Evolutionary conservation across 2,329 filamentous ascomycete species (phyloP).

Genomic region (Colletotrichum cereale): DNA sequence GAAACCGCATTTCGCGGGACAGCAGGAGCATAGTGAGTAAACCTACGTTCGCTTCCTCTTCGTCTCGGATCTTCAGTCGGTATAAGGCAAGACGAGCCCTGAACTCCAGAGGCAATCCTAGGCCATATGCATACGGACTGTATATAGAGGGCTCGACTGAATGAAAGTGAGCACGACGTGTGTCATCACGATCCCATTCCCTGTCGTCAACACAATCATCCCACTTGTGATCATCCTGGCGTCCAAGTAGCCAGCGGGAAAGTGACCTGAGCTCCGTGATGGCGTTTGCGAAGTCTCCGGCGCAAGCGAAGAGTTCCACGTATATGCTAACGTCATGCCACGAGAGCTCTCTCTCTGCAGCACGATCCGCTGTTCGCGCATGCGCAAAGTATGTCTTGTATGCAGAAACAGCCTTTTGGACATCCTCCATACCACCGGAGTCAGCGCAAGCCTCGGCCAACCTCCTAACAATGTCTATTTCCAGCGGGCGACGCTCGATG

Average conservation of each 20-base stretch:
- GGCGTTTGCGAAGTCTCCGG: constrained; percentile 73
- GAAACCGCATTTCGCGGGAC: constrained; percentile 17
- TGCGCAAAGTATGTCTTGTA: constrained; percentile 63
- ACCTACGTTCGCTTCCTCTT: constrained; percentile 80
- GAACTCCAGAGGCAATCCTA: constrained; percentile 82
- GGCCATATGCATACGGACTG: constrained; percentile 73
- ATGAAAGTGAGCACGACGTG: constrained; percentile 72
- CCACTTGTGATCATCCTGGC: constrained; percentile 82
- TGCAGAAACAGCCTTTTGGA: constrained; percentile 58
- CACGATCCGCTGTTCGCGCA: constrained; percentile 47
- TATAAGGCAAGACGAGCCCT: constrained; percentile 87
- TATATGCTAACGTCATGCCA: constrained; percentile 93
- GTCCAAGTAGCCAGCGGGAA: constrained; percentile 85
- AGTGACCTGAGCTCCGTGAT: constrained; percentile 78
- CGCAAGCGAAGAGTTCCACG: constrained; percentile 80
- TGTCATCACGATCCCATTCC: constrained; percentile 86
- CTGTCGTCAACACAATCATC: constrained; percentile 78
- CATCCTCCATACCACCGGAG: constrained; percentile 59
- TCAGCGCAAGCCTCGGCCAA: constrained; percentile 70
- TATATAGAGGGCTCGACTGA: constrained; percentile 70
- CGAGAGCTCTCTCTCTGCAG: constrained; percentile 55
- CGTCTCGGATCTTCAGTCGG: constrained; percentile 77
- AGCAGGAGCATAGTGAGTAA: not conserved
- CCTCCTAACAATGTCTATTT: constrained; percentile 67
- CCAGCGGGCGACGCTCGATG: constrained; percentile 63